Conservation (phyloP, 2,329 filamentous ascomycete genomes). For the Microsporum ferrugineum region DNA sequence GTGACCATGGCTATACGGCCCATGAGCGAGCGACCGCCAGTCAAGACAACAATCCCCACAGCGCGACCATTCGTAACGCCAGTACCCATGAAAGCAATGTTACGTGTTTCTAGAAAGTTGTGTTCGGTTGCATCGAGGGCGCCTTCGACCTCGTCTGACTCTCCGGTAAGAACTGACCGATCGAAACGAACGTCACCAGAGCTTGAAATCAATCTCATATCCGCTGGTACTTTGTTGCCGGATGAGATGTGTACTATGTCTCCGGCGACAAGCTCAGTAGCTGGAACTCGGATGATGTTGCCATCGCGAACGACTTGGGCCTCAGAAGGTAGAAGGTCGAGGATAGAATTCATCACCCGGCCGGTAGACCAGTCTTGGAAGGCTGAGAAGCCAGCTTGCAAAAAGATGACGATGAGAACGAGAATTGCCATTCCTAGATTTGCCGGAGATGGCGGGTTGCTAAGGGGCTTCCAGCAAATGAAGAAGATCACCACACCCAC, state of each 20-base stretch:
- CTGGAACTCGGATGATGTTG: conserved; percentile 38
- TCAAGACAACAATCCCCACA: conserved; percentile 57
- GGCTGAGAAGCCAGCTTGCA: conserved; percentile 58
- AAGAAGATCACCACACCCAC: conserved; percentile 61
- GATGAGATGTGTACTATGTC: conserved; percentile 58
- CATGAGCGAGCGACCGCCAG: conserved; percentile 62
- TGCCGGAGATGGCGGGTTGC: conserved; percentile 56
- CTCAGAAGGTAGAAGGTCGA: conserved; percentile 62
- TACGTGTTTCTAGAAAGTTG: conserved; percentile 66
- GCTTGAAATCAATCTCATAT: conserved; percentile 57
- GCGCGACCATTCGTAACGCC: conserved; percentile 61
- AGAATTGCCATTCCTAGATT: conserved; percentile 66
- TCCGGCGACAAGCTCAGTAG: conserved; percentile 56
- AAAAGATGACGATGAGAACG: conserved; percentile 55
- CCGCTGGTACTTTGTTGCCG: conserved; percentile 63
- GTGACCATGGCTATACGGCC: conserved; percentile 64
- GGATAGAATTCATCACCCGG: conserved; percentile 68
- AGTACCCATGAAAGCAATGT: conserved; percentile 67
- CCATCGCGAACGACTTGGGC: conserved; percentile 55
- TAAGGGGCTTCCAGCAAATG: conserved; percentile 64
- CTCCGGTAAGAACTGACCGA: conserved; percentile 58
- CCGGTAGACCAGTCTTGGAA: conserved; percentile 67
- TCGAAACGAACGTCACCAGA: conserved; percentile 62
- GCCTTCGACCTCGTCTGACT: conserved; percentile 53
- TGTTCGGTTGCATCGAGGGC: conserved; percentile 54